These are phyloP conservation scores for Lophiostoma macrostomum DNA, from an alignment of 495 filamentous ascomycete species.

Conservation along the genomic window DNA sequence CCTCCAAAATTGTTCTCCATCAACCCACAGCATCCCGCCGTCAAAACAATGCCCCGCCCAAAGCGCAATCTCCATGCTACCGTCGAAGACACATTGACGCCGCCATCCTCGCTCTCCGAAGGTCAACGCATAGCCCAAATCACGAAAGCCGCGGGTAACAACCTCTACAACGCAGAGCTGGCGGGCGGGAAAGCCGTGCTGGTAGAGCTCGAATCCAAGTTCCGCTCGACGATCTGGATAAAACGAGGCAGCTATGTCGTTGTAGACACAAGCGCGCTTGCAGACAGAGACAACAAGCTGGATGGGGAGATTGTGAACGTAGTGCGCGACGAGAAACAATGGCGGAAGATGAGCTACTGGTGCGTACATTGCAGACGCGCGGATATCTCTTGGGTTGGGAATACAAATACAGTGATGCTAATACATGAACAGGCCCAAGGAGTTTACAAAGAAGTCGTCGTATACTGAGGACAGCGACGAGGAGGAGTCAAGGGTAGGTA, in stretches of 20 bases:
- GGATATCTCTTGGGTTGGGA: not conserved
- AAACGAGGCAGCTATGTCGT: constrained; percentile 82
- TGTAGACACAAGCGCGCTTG: constrained; percentile 66
- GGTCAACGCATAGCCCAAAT: constrained; percentile 71
- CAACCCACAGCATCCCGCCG: constrained; percentile 4
- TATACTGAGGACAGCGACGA: constrained; percentile 62
- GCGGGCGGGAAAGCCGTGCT: constrained; percentile 58
- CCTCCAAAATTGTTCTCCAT: constrained; percentile 6
- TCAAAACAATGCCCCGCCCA: constrained; percentile 61
- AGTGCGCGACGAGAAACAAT: constrained; percentile 83
- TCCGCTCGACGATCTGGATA: constrained; percentile 89
- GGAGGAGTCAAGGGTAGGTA: constrained; percentile 73
- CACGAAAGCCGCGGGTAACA: constrained; percentile 80
- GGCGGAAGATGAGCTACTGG: constrained; percentile 92
- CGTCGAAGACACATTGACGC: constrained; percentile 69
- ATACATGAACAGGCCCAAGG: constrained; percentile 63
- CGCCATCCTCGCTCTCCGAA: constrained; percentile 62
- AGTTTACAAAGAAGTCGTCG: constrained; percentile 65
- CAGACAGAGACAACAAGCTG: constrained; percentile 72
- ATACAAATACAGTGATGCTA: constrained; percentile 19
- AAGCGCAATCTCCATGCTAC: constrained; percentile 72
- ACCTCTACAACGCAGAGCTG: constrained; percentile 71
- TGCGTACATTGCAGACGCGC: constrained; percentile 42
- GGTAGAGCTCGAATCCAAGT: constrained; percentile 74
- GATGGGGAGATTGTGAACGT: constrained; percentile 90